These are phyloP conservation scores for Leucocoprinus birnbaumii DNA, from an alignment of 768 basidiomycete genomes.

Conservation along the genomic window DNA sequence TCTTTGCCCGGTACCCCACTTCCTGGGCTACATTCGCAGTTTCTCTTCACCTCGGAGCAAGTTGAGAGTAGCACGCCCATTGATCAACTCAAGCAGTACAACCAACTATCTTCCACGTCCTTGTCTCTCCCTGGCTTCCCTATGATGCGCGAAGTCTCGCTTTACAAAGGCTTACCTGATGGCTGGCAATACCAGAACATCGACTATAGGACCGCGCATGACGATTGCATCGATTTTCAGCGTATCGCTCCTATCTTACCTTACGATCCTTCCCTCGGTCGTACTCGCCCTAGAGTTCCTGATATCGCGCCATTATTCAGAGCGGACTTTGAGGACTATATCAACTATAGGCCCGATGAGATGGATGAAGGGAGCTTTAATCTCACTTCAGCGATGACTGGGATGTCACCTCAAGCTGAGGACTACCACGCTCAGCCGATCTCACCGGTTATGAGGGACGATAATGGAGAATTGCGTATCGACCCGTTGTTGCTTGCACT, in stretches of 20 bases:
- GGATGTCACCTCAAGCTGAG: background rate
- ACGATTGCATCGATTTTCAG: slow-evolving; percentile 29
- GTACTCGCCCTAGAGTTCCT: slow-evolving; percentile 33
- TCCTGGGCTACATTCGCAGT: slow-evolving; percentile 8
- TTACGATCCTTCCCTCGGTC: slow-evolving; percentile 16
- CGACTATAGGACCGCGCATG: slow-evolving; percentile 33
- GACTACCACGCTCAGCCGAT: background rate
- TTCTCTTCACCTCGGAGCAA: background rate
- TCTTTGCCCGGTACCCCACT: slow-evolving; percentile 8
- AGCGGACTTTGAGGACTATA: slow-evolving; percentile 20
- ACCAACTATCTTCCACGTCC: slow-evolving; percentile 7
- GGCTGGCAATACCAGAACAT: slow-evolving; percentile 42
- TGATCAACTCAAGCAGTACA: slow-evolving; percentile 1
- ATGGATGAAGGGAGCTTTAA: background rate
- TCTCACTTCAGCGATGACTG: background rate
- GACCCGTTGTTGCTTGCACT: slow-evolving; percentile 9
- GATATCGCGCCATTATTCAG: slow-evolving; percentile 36
- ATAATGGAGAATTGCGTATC: background rate
- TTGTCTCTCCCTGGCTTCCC: slow-evolving; percentile 20
- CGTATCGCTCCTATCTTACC: slow-evolving; percentile 10
- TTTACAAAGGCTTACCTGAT: slow-evolving; percentile 44
- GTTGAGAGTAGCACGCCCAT: background rate
- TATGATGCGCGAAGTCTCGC: slow-evolving; percentile 45
- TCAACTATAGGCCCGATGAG: slow-evolving; percentile 14
- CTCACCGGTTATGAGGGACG: background rate